Evolutionary conservation across 2,329 filamentous ascomycete species (phyloP).

Genomic region (Alternaria rosae): DNA sequence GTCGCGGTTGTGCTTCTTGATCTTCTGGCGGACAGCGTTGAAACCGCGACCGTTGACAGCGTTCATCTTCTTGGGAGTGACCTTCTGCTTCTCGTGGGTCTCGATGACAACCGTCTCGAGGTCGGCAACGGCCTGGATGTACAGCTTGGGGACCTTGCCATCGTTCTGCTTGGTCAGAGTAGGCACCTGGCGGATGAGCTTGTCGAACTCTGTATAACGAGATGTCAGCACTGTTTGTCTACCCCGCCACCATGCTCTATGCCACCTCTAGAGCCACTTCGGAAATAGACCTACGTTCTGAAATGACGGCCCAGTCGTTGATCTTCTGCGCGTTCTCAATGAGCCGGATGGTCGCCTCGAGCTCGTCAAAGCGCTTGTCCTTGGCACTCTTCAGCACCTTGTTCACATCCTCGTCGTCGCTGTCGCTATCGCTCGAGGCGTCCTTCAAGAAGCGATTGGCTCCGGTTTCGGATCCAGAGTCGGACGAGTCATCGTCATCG

Average conservation of each 20-base stretch:
- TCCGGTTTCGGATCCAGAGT: slow-evolving; percentile 68
- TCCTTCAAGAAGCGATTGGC: slow-evolving; percentile 84
- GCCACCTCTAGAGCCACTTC: not conserved
- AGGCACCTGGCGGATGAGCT: slow-evolving; percentile 83
- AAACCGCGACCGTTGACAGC: slow-evolving; percentile 91
- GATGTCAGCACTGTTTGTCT: slow-evolving; percentile 29
- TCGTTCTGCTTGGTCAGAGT: slow-evolving; percentile 63
- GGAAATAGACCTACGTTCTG: slow-evolving; percentile 70
- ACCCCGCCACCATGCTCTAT: slow-evolving; percentile 6
- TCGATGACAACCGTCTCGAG: slow-evolving; percentile 95
- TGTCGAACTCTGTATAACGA: slow-evolving; percentile 78
- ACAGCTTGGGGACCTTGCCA: slow-evolving; percentile 84
- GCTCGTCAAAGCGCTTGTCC: slow-evolving; percentile 94
- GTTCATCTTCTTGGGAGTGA: slow-evolving; percentile 98
- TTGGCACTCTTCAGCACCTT: slow-evolving; percentile 96
- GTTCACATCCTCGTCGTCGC: slow-evolving; percentile 83
- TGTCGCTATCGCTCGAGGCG: slow-evolving; percentile 78
- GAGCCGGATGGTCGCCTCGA: slow-evolving; percentile 85
- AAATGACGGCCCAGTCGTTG: slow-evolving; percentile 94
- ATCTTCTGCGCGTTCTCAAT: slow-evolving; percentile 99
- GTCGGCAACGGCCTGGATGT: slow-evolving; percentile 91
- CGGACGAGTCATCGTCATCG: slow-evolving; percentile 65
- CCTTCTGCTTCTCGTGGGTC: slow-evolving; percentile 93
- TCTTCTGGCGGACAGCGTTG: slow-evolving; percentile 96
- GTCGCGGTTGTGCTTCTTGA: slow-evolving; percentile 99